Percentiles rank a stretch among this genome's conserved stretches.
These are phyloP conservation scores for Lycium ferocissimum DNA, from an alignment of 257 asterid genomes.

Conservation along the genomic window DNA sequence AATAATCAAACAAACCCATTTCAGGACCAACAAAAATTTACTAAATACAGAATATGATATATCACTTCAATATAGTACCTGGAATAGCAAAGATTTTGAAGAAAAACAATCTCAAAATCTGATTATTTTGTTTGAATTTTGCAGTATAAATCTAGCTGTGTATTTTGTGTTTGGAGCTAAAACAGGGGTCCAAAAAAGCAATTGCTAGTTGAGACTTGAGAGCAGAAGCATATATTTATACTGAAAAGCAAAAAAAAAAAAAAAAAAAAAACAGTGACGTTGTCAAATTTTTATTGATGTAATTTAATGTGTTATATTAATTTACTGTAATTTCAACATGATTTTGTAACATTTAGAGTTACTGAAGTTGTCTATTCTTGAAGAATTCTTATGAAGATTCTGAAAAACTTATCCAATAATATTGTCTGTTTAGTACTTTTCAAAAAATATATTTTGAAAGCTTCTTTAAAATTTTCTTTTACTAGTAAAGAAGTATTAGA, in stretches of 20 bases:
- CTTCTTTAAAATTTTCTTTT: neutral
- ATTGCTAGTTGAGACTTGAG: neutral
- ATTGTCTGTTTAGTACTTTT: neutral
- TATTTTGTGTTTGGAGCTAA: neutral
- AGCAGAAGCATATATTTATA: neutral
- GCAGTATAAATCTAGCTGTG: neutral
- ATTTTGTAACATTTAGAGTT: neutral
- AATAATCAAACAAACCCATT: neutral
- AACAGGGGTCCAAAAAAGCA: neutral
- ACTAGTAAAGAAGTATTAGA: neutral
- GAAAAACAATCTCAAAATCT: neutral
- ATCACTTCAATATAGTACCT: neutral
- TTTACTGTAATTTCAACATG: neutral
- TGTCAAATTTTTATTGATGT: neutral
- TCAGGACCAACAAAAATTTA: neutral
- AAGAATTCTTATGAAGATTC: too few relatives aligned
- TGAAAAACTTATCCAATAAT: neutral
- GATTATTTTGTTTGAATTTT: neutral
- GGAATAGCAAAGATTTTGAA: neutral
- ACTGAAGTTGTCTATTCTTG: neutral
- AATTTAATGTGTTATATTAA: neutral
- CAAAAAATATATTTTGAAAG: neutral
- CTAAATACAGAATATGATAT: neutral
- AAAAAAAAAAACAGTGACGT: neutral
- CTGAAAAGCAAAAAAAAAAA: neutral